These are phyloP conservation scores for Evernia prunastri DNA, from an alignment of 495 filamentous ascomycete species.

Conservation along the genomic window DNA sequence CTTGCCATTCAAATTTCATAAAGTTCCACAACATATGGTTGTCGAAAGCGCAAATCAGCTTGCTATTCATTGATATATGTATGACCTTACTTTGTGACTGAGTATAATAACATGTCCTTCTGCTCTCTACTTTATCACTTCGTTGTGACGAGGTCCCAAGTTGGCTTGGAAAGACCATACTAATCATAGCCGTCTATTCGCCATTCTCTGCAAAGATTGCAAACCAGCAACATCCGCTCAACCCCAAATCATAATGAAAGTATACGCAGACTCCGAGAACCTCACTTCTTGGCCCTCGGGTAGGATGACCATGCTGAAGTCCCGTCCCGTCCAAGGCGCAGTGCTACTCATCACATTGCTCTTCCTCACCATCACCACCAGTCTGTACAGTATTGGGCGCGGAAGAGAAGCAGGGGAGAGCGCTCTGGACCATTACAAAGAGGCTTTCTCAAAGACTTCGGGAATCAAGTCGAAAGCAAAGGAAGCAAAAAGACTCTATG, in stretches of 20 bases:
- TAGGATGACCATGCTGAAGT: not conserved
- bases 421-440: conserved; percentile 5
- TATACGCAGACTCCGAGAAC: not conserved
- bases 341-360: not conserved
- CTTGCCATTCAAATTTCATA: no score
- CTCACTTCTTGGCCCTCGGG: not conserved
- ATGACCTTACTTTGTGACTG: no score
- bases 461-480: conserved; percentile 1
- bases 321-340: conserved; percentile 1
- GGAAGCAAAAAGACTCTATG: conserved; percentile 16
- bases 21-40: no score
- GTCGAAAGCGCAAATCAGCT: no score
- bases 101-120: no score
- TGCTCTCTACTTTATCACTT: not conserved
- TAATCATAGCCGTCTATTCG: not conserved
- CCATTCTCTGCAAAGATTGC: not conserved
- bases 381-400: not conserved
- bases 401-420: conserved; percentile 1
- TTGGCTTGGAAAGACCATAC: not conserved
- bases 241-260: not conserved
- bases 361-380: conserved; percentile 6
- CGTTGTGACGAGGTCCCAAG: not conserved
- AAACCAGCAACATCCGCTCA: not conserved
- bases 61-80: no score
- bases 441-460: not conserved